phyloP scores from a whole-genome alignment of 306 rosid genomes.

The Parietaria judaica region DNA sequence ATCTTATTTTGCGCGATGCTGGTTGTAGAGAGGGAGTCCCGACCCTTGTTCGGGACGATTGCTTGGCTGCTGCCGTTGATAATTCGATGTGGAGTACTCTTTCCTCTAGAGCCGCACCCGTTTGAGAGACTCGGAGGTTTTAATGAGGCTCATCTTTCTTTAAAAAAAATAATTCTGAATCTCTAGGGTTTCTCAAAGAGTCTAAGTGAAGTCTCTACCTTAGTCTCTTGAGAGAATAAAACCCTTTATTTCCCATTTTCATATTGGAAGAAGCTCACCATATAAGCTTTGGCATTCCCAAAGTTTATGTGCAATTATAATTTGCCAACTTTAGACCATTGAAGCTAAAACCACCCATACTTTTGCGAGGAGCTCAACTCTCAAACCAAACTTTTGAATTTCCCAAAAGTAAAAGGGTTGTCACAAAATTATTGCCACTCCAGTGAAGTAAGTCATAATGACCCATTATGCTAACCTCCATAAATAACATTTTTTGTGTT shows the following conservation, averaged over 20 bases:
- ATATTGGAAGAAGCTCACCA: conserved; percentile 1
- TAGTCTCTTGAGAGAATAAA: conserved; percentile 30
- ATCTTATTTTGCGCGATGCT: no score
- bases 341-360: background rate
- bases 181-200: background rate
- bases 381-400: conserved; percentile 1
- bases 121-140: no score
- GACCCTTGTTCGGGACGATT: no score
- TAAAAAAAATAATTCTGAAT: no score
- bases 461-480: background rate
- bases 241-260: conserved; percentile 25
- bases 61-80: no score
- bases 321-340: conserved; percentile 25
- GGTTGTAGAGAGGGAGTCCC: no score
- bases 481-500: no score
- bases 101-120: no score
- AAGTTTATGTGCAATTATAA: conserved; percentile 40
- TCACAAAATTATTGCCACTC: conserved; percentile 15
- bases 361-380: background rate
- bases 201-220: background rate
- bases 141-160: no score
- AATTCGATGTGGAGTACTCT: no score
- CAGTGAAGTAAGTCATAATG: conserved; percentile 8
- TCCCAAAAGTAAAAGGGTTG: conserved; percentile 1
- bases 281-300: conserved; percentile 38